Conservation (phyloP, 2,329 filamentous ascomycete species). For the Alternaria hordeiaustralica region DNA sequence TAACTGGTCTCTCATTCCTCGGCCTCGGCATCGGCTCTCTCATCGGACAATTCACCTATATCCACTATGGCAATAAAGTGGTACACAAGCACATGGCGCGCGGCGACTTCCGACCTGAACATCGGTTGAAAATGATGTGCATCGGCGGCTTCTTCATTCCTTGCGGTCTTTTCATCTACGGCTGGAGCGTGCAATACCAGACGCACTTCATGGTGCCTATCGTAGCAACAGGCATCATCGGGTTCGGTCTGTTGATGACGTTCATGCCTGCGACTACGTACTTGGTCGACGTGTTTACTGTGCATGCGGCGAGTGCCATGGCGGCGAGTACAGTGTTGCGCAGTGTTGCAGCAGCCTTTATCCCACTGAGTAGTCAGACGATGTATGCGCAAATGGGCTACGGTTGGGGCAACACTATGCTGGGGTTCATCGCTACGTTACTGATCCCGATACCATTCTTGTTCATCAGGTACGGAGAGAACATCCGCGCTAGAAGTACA, state of each 20-base stretch:
- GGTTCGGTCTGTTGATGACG: constrained; percentile 44
- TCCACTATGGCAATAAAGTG: constrained; percentile 40
- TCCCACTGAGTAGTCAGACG: constrained; percentile 49
- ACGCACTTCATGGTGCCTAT: constrained; percentile 49
- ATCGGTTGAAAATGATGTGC: constrained; percentile 44
- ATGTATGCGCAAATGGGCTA: constrained; percentile 50
- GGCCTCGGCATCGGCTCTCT: constrained; percentile 52
- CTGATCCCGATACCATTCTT: constrained; percentile 46
- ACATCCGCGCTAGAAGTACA: constrained; percentile 34
- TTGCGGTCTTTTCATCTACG: constrained; percentile 48
- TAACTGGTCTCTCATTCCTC: constrained; percentile 51
- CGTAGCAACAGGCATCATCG: constrained; percentile 42
- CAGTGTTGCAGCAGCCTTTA: constrained; percentile 46
- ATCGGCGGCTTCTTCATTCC: constrained; percentile 44
- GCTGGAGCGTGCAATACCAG: constrained; percentile 43
- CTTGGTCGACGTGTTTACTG: constrained; percentile 51
- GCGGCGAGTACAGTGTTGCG: constrained; percentile 51
- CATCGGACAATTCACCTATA: constrained; percentile 43
- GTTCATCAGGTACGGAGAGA: constrained; percentile 45
- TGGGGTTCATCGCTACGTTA: constrained; percentile 43
- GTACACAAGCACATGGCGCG: constrained; percentile 36
- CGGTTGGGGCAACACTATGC: constrained; percentile 49
- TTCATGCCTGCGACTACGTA: constrained; percentile 51
- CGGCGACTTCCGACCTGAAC: constrained; percentile 46
- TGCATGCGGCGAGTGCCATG: constrained; percentile 52